Percentiles rank a stretch among this genome's conserved stretches.
Evolutionary conservation across 1,284 basidiomycete species (phyloP).

Genomic region (Cyathus olla): DNA sequence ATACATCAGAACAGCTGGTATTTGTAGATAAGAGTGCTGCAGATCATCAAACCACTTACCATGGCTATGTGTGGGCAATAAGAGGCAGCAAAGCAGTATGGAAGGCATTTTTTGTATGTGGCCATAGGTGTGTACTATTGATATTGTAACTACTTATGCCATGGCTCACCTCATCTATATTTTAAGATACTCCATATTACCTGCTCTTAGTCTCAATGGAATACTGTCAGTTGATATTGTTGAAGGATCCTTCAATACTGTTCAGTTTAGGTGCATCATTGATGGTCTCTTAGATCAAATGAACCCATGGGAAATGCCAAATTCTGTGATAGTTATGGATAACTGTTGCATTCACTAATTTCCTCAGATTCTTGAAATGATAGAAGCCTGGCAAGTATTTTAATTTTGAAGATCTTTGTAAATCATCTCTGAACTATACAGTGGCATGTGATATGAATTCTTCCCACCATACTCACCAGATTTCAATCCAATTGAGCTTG

Average conservation of each 20-base stretch:
- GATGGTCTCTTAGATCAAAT: conserved; percentile 36
- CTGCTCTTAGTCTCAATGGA: conserved; percentile 39
- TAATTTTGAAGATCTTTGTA: no score
- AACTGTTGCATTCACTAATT: conserved; percentile 43
- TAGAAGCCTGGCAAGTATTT: conserved; percentile 17
- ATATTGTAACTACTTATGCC: not conserved
- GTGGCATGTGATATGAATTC: no score
- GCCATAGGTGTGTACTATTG: conserved; percentile 22
- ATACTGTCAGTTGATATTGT: conserved; percentile 24
- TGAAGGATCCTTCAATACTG: conserved; percentile 33
- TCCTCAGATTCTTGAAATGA: conserved; percentile 25
- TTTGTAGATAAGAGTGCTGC: conserved; percentile 22
- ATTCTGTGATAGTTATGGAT: conserved; percentile 46
- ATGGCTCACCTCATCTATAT: not conserved
- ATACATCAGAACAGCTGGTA: conserved; percentile 15
- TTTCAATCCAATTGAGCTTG: no score
- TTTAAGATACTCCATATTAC: conserved; percentile 44
- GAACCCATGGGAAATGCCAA: conserved; percentile 32
- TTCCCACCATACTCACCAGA: no score
- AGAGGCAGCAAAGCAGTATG: conserved; percentile 16
- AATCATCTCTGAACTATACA: no score
- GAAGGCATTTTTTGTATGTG: conserved; percentile 30
- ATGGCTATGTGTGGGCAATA: conserved; percentile 27
- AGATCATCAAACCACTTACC: conserved; percentile 20
- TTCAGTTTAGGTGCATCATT: conserved; percentile 35